Evolutionary conservation across 2,329 filamentous ascomycete species (phyloP).

Genomic region (Fusarium pseudocircinatum): DNA sequence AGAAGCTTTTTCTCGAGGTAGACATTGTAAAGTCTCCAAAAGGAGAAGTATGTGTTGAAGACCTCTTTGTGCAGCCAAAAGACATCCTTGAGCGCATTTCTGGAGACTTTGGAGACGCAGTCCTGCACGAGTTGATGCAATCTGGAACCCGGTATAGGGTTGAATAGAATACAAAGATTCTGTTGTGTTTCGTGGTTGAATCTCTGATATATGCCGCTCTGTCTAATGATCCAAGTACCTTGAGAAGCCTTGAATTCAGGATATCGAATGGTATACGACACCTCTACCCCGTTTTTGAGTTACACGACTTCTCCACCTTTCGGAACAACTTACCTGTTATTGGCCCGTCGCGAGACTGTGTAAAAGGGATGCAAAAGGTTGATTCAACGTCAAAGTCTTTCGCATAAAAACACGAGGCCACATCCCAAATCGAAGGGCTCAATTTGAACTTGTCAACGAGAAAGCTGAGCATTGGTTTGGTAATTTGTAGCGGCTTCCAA

Average conservation of each 20-base stretch:
- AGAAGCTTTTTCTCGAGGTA: neutral
- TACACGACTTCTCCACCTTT: neutral
- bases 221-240: neutral
- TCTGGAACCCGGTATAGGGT: neutral
- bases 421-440: neutral
- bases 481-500: neutral
- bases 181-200: neutral
- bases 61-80: neutral
- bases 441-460: neutral
- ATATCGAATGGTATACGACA: neutral
- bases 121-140: neutral
- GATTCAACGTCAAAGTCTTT: neutral
- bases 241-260: neutral
- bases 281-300: neutral
- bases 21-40: neutral
- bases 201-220: neutral
- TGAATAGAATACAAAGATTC: neutral
- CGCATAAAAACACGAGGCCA: neutral
- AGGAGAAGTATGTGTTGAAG: neutral
- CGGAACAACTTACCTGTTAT: neutral
- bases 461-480: neutral
- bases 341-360: neutral
- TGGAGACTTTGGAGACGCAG: rapidly evolving
- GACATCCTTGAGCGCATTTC: neutral
- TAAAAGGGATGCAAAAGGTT: neutral